phyloP scores from a whole-genome alignment of 768 basidiomycete genomes.

The Rhizopogon salebrosus region DNA sequence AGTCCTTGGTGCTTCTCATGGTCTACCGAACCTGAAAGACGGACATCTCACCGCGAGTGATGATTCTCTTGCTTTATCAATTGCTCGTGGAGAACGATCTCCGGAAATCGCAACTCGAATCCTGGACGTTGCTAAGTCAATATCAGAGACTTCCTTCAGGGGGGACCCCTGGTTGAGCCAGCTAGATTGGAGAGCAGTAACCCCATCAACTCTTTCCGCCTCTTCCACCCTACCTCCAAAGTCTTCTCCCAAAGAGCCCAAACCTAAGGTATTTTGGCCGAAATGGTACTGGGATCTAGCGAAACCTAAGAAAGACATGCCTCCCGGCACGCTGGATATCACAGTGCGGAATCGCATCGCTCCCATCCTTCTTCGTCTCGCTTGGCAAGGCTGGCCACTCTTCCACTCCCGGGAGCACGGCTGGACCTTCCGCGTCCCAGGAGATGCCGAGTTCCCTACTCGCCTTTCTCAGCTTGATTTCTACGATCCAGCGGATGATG shows the following conservation, averaged over 20 bases:
- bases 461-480: constrained; percentile 49
- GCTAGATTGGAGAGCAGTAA: constrained; percentile 54
- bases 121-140: constrained; percentile 34
- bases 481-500: constrained; percentile 56
- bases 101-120: constrained; percentile 32
- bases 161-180: constrained; percentile 56
- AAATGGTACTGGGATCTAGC: constrained; percentile 96
- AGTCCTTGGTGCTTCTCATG: constrained; percentile 44
- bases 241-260: constrained; percentile 25
- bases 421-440: constrained; percentile 83
- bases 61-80: constrained; percentile 35
- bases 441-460: constrained; percentile 37
- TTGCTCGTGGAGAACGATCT: constrained; percentile 41
- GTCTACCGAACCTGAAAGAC: constrained; percentile 37
- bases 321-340: constrained; percentile 75
- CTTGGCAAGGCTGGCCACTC: constrained; percentile 85
- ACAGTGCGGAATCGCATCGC: constrained; percentile 80
- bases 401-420: constrained; percentile 83
- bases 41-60: constrained; percentile 39
- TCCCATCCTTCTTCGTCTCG: constrained; percentile 79
- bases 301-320: constrained; percentile 60
- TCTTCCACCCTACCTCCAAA: constrained; percentile 22
- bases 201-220: background rate
- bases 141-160: constrained; percentile 20
- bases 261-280: constrained; percentile 70